These are phyloP conservation scores for Aspergillus kassunensis DNA, from an alignment of 495 filamentous ascomycete genomes.

Conservation along the genomic window DNA sequence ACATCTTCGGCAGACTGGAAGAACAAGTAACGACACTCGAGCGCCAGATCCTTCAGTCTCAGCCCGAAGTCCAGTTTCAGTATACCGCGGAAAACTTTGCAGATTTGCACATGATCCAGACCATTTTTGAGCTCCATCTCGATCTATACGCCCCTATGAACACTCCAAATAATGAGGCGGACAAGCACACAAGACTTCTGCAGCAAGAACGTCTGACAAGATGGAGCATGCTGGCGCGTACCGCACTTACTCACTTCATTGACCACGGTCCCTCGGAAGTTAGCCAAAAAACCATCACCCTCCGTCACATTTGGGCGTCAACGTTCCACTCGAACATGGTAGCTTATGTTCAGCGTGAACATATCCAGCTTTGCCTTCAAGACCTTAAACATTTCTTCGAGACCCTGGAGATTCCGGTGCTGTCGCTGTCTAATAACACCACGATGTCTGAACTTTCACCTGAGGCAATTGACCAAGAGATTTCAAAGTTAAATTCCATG, in stretches of 20 bases:
- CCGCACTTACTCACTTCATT: slow-evolving; percentile 53
- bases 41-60: slow-evolving; percentile 27
- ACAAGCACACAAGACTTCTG: slow-evolving; percentile 49
- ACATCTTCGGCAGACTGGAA: slow-evolving; percentile 52
- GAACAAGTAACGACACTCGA: slow-evolving; percentile 40
- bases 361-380: slow-evolving; percentile 75
- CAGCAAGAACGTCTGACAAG: slow-evolving; percentile 67
- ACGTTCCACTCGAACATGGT: slow-evolving; percentile 68
- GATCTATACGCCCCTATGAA: slow-evolving; percentile 78
- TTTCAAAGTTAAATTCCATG: slow-evolving; percentile 87
- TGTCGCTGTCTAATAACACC: slow-evolving; percentile 77
- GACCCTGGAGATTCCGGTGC: slow-evolving; percentile 36
- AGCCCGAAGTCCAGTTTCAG: slow-evolving; percentile 16
- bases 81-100: slow-evolving; percentile 27
- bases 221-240: slow-evolving; percentile 70
- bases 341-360: slow-evolving; percentile 66
- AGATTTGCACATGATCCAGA: slow-evolving; percentile 60
- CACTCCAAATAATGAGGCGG: slow-evolving; percentile 66
- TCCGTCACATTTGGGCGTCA: slow-evolving; percentile 81
- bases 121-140: slow-evolving; percentile 83
- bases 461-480: slow-evolving; percentile 77
- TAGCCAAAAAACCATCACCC: slow-evolving; percentile 28
- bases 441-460: slow-evolving; percentile 86
- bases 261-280: slow-evolving; percentile 23
- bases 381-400: slow-evolving; percentile 56